Evolutionary conservation across 1,139 yeast genomes (phyloP), one percentile per base, ranked within the genome.

Genomic region (Blastobotrys aristatus): DNA sequence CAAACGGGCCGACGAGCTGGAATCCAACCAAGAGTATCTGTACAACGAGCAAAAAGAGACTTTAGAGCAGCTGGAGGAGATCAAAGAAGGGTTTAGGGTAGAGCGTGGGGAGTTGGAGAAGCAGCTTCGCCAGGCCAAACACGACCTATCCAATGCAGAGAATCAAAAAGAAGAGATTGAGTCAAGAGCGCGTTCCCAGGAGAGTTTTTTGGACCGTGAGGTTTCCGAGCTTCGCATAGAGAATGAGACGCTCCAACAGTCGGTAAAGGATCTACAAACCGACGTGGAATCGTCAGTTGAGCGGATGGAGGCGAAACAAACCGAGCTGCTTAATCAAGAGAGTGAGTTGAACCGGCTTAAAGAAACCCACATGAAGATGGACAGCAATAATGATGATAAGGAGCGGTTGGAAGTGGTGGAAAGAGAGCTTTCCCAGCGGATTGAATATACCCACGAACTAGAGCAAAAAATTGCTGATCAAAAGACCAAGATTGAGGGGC

Each of bases 361-460:
- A 30, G 24, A 49, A 6, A 43, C 26, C 10, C 16, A 24, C 20
- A n/a, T 43, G 30, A 20, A 20, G 17, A 16, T 56, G 66, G 40
- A 63, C 65, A 58, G 65, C 62, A 53, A 65, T 69, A 50, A 49
- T 69, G 36, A 60, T n/a, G 45, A 44, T 27, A 29, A 21, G n/a
- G 40, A 46, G 7, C 42, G 39, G 22, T 21, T 51, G n/a, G 47
- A 43, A 2, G 50, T 46, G 22, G 60, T 64, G 21, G 61, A 82
- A 26, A 69, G 70, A 36, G 79, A 82, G 55, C 72, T 85, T 31
- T 71, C 77, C 30, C 82, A 71, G 48, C 77, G 84, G 50, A 70
- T 79, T 47, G 71, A 74, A 38, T 79, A 82, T 56, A 73, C 82
- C 34, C 71, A 74, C 43, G 75, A 78, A 43, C 63, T 83, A 36